A percentile compares a stretch with the other conserved stretches of the same genome.
Conservation (phyloP, 2,329 filamentous ascomycete species). For the Xenosphaeropsis pyriputrescens region DNA sequence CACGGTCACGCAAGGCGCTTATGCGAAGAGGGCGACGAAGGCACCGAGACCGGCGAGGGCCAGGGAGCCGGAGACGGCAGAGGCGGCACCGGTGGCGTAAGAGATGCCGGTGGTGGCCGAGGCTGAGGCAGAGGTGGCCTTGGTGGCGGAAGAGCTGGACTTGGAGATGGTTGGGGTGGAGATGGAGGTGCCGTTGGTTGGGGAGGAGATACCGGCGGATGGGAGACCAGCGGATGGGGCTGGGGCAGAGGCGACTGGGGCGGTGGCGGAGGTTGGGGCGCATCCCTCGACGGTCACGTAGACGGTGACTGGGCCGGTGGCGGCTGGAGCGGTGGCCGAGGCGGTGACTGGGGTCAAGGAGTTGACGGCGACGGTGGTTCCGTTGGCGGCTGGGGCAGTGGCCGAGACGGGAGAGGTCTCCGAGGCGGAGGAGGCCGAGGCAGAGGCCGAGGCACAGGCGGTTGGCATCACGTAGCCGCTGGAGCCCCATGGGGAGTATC, state of each 20-base stretch:
- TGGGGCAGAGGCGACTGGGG: not conserved
- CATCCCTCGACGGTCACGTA: conserved; percentile 25
- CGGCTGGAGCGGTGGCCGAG: not conserved
- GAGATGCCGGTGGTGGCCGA: conserved; percentile 4
- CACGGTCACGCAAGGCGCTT: conserved; percentile 9
- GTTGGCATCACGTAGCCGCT: conserved; percentile 7
- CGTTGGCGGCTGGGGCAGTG: conserved; percentile 5
- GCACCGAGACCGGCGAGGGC: conserved; percentile 13
- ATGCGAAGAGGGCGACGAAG: conserved; percentile 17
- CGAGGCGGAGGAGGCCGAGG: conserved; percentile 7
- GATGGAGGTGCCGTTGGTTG: conserved; percentile 1
- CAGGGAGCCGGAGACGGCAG: conserved; percentile 16
- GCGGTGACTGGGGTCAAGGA: conserved; percentile 3
- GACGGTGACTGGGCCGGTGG: conserved; percentile 8
- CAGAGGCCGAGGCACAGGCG: conserved; percentile 1
- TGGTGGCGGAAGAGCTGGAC: conserved; percentile 7
- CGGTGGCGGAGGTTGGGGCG: conserved; percentile 18
- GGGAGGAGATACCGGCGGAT: conserved; percentile 4
- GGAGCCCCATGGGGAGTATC: conserved; percentile 9
- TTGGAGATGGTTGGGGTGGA: conserved; percentile 6
- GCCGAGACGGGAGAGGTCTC: conserved; percentile 7
- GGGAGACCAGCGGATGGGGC: not conserved
- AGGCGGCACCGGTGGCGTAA: conserved; percentile 13
- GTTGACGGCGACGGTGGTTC: conserved; percentile 3
- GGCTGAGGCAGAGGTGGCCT: conserved; percentile 7